Percentiles rank a stretch among this genome's conserved stretches.
phyloP scores from a whole-genome alignment of 208 protist species.

The Naegleria fowleri region DNA sequence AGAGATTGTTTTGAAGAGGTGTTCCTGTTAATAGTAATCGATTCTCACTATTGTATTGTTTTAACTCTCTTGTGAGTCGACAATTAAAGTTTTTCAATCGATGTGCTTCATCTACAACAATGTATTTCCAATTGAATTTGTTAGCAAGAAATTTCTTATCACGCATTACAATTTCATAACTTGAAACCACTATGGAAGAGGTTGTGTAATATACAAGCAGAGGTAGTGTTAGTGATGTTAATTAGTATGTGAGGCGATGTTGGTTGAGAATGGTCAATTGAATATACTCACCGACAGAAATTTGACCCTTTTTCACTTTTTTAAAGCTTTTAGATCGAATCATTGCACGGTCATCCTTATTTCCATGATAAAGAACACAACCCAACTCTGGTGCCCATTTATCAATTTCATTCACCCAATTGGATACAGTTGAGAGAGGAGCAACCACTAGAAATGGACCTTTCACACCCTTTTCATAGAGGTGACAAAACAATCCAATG shows the following conservation, averaged over 20 bases:
- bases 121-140: conserved; percentile 39
- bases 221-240: conserved; percentile 30
- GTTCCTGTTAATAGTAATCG: conserved; percentile 94
- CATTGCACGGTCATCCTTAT: conserved; percentile 74
- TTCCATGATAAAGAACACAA: conserved; percentile 85
- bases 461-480: conserved; percentile 75
- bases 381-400: conserved; percentile 88
- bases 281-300: conserved; percentile 51
- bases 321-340: conserved; percentile 47
- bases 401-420: conserved; percentile 93
- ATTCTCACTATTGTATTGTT: conserved; percentile 48
- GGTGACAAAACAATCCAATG: conserved; percentile 87
- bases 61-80: background rate
- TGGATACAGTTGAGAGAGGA: conserved; percentile 90
- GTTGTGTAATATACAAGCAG: too few species aligned
- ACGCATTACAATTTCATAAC: conserved; percentile 90
- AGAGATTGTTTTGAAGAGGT: conserved; percentile 93
- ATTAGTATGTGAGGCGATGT: too few species aligned
- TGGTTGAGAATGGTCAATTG: too few species aligned
- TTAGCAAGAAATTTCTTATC: conserved; percentile 77
- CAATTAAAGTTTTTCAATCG: conserved; percentile 33
- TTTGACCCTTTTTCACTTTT: conserved; percentile 42
- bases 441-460: conserved; percentile 93
- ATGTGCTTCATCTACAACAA: conserved; percentile 39
- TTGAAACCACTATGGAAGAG: conserved; percentile 88